These are phyloP conservation scores for Trichomonascaceae sp. DNA, from an alignment of 1,139 yeast genomes.

Conservation along the genomic window DNA sequence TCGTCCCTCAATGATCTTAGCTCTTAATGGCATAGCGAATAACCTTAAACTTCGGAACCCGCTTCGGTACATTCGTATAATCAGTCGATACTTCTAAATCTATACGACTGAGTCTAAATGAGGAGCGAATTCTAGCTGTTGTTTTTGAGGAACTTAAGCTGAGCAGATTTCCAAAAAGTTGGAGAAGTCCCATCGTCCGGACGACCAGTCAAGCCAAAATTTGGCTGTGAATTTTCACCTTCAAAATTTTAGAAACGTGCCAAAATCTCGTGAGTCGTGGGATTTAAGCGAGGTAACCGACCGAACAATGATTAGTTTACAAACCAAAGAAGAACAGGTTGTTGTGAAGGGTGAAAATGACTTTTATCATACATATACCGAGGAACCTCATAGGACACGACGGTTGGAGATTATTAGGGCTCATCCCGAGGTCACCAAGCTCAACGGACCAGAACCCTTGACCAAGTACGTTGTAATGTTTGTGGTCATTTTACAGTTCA, in stretches of 20 bases:
- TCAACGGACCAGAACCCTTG: conserved; percentile 80
- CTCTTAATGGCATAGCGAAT: conserved; percentile 27
- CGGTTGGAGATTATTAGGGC: conserved; percentile 65
- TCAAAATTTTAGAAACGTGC: background rate
- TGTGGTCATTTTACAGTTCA: conserved; percentile 61
- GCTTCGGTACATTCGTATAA: background rate
- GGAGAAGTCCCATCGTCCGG: too few relatives aligned
- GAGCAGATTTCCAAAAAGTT: too few relatives aligned
- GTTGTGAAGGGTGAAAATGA: conserved; percentile 10
- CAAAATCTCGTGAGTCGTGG: background rate
- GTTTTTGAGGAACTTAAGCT: too few relatives aligned
- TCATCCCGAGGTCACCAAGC: conserved; percentile 72
- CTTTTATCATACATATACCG: conserved; percentile 77
- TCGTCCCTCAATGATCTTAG: conserved; percentile 22
- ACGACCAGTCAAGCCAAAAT: background rate
- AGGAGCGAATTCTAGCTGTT: too few relatives aligned
- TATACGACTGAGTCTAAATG: background rate
- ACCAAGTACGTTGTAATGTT: conserved; percentile 69
- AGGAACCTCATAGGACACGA: conserved; percentile 75
- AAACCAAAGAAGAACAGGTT: background rate
- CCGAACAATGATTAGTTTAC: background rate
- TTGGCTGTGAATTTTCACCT: background rate
- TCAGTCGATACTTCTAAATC: background rate
- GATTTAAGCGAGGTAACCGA: background rate
- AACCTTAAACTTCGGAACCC: background rate